A percentile compares a stretch with the other conserved stretches of the same genome.
These are phyloP conservation scores for Penicillium sp. DNA, from an alignment of 2,329 filamentous ascomycete genomes.

Conservation along the genomic window DNA sequence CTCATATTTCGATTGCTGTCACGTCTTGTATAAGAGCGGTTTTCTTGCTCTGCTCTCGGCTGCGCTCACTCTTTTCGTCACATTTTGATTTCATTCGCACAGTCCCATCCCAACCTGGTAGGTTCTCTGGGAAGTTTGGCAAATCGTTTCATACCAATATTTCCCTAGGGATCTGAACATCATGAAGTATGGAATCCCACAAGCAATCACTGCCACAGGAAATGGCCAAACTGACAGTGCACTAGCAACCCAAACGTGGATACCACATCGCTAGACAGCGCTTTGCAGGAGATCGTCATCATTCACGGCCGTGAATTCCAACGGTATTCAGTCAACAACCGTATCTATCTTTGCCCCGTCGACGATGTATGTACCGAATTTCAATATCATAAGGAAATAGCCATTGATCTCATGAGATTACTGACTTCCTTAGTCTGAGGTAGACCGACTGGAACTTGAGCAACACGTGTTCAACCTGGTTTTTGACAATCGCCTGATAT, in stretches of 20 bases:
- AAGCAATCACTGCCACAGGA: constrained; percentile 9
- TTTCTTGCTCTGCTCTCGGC: background rate
- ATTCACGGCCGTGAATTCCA: constrained; percentile 65
- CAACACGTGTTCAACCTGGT: constrained; percentile 60
- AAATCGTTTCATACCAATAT: background rate
- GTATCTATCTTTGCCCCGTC: constrained; percentile 63
- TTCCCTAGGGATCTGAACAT: background rate
- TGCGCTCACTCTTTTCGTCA: background rate
- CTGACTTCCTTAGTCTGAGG: constrained; percentile 56
- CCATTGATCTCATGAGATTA: constrained; percentile 1
- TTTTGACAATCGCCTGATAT: constrained; percentile 65
- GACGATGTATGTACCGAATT: constrained; percentile 58
- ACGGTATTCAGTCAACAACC: constrained; percentile 61
- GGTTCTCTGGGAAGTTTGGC: background rate
- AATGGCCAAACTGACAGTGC: constrained; percentile 22
- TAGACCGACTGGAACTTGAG: constrained; percentile 60
- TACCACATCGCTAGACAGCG: constrained; percentile 53
- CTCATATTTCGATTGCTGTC: background rate
- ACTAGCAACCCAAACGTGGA: constrained; percentile 43
- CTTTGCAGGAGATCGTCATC: constrained; percentile 56
- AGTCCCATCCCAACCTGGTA: background rate
- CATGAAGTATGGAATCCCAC: constrained; percentile 27
- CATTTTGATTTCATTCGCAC: background rate
- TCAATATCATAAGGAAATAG: background rate
- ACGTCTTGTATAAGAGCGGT: background rate